A percentile compares a stretch with the other conserved stretches of the same genome.
Evolutionary conservation across 176 grass and related monocot species (phyloP).

Genomic region (Oryza rufipogon): DNA sequence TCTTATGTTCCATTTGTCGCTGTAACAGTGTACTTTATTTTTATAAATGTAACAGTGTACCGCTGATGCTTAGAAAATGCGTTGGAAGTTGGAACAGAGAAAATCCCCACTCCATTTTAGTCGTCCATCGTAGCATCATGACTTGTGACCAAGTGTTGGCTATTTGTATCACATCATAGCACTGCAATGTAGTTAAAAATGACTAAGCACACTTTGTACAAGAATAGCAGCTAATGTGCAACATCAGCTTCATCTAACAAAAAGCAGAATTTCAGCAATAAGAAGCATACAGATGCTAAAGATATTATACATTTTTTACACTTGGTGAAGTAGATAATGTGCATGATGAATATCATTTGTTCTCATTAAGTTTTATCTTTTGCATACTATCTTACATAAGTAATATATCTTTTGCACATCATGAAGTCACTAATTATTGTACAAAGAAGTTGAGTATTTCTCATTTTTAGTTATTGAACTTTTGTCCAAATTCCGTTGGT

Average conservation of each 20-base stretch:
- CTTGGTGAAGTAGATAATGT: background rate
- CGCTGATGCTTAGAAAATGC: background rate
- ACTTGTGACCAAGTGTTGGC: background rate
- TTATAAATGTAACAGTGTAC: background rate
- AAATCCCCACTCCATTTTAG: background rate
- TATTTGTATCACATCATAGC: background rate
- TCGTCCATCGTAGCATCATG: background rate
- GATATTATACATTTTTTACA: background rate
- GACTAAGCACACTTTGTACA: background rate
- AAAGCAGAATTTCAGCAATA: background rate
- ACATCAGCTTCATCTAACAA: background rate
- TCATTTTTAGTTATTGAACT: background rate
- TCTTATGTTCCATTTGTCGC: background rate
- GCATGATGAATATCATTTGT: constrained; percentile 21
- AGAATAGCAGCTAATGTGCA: background rate
- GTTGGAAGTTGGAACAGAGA: background rate
- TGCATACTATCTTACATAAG: background rate
- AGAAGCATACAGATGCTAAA: background rate
- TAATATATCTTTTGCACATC: background rate
- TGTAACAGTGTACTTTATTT: background rate
- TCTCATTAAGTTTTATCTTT: background rate
- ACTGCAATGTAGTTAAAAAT: background rate
- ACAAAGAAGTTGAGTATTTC: background rate
- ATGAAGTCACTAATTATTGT: background rate
- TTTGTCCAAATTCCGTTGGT: background rate